These are phyloP conservation scores for Diphasiastrum complanatum DNA, from an alignment of 83 land plant genomes.

Conservation along the genomic window DNA sequence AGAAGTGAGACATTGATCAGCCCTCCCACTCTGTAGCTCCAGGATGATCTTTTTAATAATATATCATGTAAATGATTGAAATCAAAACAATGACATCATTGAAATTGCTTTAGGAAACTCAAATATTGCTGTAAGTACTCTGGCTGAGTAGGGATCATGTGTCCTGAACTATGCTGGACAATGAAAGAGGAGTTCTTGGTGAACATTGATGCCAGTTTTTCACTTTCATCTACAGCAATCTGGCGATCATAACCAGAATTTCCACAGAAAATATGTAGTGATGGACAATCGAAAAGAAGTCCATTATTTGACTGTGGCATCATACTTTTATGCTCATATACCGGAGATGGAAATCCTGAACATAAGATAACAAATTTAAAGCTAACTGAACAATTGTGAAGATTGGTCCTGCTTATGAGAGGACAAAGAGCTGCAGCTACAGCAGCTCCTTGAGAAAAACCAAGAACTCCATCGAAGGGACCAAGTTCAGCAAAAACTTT, in stretches of 20 bases:
- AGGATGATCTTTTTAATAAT: too few species aligned
- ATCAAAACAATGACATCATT: too few species aligned
- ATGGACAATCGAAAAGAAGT: constrained; percentile 50
- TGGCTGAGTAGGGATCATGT: constrained; percentile 65
- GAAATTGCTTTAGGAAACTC: constrained; percentile 20
- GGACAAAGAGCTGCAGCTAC: constrained; percentile 64
- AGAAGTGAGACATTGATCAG: too few species aligned
- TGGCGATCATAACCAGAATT: constrained; percentile 58
- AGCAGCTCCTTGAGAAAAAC: constrained; percentile 94
- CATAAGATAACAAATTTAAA: constrained; percentile 74
- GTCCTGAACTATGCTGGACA: constrained; percentile 67
- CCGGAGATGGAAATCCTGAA: constrained; percentile 62
- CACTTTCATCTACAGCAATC: constrained; percentile 45
- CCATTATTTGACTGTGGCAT: constrained; percentile 9
- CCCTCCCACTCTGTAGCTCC: too few species aligned
- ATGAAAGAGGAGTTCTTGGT: constrained; percentile 37
- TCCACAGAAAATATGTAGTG: constrained; percentile 74
- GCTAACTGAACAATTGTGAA: constrained; percentile 1
- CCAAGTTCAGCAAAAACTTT: constrained; percentile 44
- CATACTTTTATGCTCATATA: constrained; percentile 14
- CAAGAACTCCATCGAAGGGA: constrained; percentile 86
- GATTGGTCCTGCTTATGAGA: constrained; percentile 4
- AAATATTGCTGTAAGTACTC: constrained; percentile 23
- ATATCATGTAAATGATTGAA: too few species aligned
- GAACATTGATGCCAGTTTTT: constrained; percentile 46